Evolutionary conservation across 306 rosid genomes (phyloP).

Genomic region (Abrus pulchellus): DNA sequence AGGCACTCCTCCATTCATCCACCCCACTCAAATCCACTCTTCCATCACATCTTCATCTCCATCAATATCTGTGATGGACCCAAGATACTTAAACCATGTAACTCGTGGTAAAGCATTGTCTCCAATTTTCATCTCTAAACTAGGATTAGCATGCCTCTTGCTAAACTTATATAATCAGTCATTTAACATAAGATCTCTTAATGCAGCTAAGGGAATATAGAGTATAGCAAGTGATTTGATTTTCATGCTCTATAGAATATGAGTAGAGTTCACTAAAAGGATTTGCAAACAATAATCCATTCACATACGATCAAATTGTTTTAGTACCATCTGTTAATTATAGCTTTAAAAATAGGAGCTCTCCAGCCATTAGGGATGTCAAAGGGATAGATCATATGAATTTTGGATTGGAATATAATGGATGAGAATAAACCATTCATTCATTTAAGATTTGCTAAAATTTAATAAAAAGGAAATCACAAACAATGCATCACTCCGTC

Average conservation of each 20-base stretch:
- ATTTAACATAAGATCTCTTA: slow-evolving; percentile 18
- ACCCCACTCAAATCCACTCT: neutral
- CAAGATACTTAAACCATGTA: neutral
- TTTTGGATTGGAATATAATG: neutral
- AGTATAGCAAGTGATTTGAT: slow-evolving; percentile 2
- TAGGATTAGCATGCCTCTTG: neutral
- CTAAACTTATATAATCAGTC: slow-evolving; percentile 3
- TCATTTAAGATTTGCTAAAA: slow-evolving; percentile 22
- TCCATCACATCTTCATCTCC: neutral
- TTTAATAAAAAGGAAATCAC: neutral
- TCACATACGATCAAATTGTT: slow-evolving; percentile 25
- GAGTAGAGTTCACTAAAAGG: slow-evolving; percentile 6
- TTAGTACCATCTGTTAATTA: neutral
- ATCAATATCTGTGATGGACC: neutral
- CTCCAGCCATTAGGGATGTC: slow-evolving; percentile 9
- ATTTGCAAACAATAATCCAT: slow-evolving; percentile 5
- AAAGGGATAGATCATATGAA: neutral
- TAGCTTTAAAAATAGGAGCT: slow-evolving; percentile 4
- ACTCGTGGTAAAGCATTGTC: neutral
- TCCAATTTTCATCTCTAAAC: neutral
- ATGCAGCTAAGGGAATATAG: neutral
- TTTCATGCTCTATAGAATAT: slow-evolving; percentile 1
- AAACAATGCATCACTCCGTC: slow-evolving; percentile 10
- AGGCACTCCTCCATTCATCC: neutral
- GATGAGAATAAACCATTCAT: slow-evolving; percentile 17